phyloP scores from a whole-genome alignment of 768 basidiomycete genomes.

The Solioccasus polychromus region DNA sequence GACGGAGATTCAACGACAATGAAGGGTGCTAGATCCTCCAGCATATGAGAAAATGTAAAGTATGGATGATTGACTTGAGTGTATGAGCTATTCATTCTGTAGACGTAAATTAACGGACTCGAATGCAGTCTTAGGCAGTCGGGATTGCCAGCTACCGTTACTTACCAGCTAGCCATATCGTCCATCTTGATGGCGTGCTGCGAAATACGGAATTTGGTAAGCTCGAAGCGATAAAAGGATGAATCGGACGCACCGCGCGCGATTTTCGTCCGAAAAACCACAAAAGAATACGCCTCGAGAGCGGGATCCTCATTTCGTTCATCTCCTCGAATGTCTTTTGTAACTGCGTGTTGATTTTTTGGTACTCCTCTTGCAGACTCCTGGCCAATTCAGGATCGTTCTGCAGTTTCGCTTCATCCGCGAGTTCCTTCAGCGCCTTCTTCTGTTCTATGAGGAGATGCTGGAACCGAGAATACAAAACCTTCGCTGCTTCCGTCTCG shows the following conservation, averaged over 20 bases:
- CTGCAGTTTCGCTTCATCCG: constrained; percentile 14
- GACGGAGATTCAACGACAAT: too few species aligned
- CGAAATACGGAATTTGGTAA: background rate
- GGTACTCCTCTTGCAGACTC: constrained; percentile 13
- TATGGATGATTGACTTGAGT: too few species aligned
- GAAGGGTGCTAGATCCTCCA: too few species aligned
- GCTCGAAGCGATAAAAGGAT: background rate
- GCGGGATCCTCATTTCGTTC: constrained; percentile 15
- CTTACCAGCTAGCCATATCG: background rate
- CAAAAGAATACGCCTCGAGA: constrained; percentile 8
- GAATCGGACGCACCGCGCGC: constrained; percentile 4
- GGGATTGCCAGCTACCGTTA: too few species aligned
- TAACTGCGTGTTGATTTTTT: constrained; percentile 4
- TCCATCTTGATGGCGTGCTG: constrained; percentile 7
- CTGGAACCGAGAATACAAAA: constrained; percentile 16
- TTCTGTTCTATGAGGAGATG: constrained; percentile 17
- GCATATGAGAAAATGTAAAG: too few species aligned
- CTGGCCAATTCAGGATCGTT: constrained; percentile 10
- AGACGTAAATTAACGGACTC: too few species aligned
- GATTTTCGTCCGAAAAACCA: constrained; percentile 7
- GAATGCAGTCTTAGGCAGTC: too few species aligned
- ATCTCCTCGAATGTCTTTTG: constrained; percentile 23
- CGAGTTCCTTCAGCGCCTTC: constrained; percentile 11
- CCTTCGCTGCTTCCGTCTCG: constrained; percentile 22
- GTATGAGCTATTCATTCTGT: too few species aligned